Percentiles rank a stretch among this genome's conserved stretches.
Conservation (phyloP, 257 asterid genomes). For the Voacanga thouarsii region DNA sequence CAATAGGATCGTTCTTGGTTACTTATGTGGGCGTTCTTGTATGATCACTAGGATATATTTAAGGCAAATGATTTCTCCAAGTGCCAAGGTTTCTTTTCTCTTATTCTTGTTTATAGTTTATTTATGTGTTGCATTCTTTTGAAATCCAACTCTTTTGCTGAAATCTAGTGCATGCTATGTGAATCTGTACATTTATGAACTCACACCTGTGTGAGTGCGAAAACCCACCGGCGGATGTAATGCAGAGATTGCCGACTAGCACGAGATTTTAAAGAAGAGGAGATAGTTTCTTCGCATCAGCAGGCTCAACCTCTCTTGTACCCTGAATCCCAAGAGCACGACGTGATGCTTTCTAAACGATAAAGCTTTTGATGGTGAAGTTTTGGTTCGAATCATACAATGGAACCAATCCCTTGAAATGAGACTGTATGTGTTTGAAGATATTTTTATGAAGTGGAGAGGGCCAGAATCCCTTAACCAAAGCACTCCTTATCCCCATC, state of each 20-base stretch:
- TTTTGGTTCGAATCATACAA: no score
- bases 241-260: no score
- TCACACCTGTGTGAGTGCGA: no score
- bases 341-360: no score
- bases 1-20: neutral
- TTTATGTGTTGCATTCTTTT: no score
- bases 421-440: neutral
- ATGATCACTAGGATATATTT: neutral
- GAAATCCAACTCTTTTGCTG: neutral
- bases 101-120: neutral
- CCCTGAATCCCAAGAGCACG: neutral
- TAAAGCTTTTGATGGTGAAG: no score
- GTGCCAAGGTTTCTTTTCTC: neutral
- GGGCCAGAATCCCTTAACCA: neutral
- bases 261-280: no score
- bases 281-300: no score
- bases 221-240: no score
- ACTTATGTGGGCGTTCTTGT: neutral
- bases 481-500: neutral
- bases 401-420: no score
- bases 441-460: neutral
- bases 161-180: neutral
- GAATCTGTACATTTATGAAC: neutral
- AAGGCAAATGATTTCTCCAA: neutral
- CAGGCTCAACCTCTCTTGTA: no score